A percentile compares a stretch with the other conserved stretches of the same genome.
These are phyloP conservation scores for Albophoma yamanashiensis DNA, from an alignment of 2,329 filamentous ascomycete genomes.

Conservation along the genomic window DNA sequence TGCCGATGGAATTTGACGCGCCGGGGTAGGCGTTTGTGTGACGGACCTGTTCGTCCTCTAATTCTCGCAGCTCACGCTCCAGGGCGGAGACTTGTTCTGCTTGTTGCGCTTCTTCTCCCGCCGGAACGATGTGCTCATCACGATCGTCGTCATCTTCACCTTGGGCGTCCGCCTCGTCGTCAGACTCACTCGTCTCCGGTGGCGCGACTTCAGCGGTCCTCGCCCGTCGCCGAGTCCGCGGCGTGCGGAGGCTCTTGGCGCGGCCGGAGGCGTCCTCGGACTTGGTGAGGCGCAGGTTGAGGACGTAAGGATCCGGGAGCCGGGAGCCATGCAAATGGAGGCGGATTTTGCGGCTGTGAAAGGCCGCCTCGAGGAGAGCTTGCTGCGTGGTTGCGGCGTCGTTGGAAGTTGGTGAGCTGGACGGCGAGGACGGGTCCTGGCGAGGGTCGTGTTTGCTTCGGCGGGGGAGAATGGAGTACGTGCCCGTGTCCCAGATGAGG, in stretches of 20 bases:
- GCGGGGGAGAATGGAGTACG: slow-evolving; percentile 42
- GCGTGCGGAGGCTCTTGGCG: slow-evolving; percentile 8
- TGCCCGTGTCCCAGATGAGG: slow-evolving; percentile 53
- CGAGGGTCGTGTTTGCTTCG: slow-evolving; percentile 19
- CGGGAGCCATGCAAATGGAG: slow-evolving; percentile 42
- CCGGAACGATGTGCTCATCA: slow-evolving; percentile 9
- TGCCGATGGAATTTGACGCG: slow-evolving; percentile 53
- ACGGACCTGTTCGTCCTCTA: slow-evolving; percentile 43
- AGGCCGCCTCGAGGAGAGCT: slow-evolving; percentile 38
- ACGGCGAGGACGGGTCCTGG: slow-evolving; percentile 19
- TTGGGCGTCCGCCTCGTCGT: slow-evolving; percentile 5
- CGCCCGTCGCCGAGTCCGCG: not conserved
- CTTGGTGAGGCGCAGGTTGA: slow-evolving; percentile 42
- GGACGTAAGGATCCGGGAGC: slow-evolving; percentile 41
- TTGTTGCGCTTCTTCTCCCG: slow-evolving; percentile 5
- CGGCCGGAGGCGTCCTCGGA: slow-evolving; percentile 26
- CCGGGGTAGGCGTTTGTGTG: slow-evolving; percentile 56
- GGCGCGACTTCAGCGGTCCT: slow-evolving; percentile 2
- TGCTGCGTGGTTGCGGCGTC: slow-evolving; percentile 23
- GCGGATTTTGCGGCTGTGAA: slow-evolving; percentile 44
- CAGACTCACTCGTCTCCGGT: slow-evolving; percentile 13
- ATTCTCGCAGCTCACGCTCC: slow-evolving; percentile 30
- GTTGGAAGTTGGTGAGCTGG: slow-evolving; percentile 9
- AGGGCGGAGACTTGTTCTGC: slow-evolving; percentile 18
- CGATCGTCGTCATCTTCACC: slow-evolving; percentile 3